phyloP scores from a whole-genome alignment of 2,329 filamentous ascomycete species.

The Macroventuria anomochaeta region DNA sequence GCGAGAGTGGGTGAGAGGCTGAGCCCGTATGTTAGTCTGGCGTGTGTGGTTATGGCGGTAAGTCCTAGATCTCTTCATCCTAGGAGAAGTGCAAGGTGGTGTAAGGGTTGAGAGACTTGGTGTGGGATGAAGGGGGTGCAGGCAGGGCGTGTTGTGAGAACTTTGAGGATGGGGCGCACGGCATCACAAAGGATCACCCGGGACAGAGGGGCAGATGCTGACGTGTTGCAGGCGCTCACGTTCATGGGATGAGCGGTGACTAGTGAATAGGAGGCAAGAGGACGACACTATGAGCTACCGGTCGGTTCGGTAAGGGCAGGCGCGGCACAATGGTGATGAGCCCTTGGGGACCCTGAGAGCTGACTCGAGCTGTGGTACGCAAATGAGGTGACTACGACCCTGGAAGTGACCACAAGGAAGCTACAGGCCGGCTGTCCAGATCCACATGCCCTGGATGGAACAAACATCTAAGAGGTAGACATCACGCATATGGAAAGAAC shows the following conservation, averaged over 20 bases:
- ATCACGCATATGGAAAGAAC: not conserved
- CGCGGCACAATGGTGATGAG: not conserved
- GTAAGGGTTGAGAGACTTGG: not conserved
- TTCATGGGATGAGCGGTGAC: conserved; percentile 31
- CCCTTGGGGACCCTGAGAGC: not conserved
- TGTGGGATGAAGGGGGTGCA: not conserved
- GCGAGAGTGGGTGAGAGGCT: conserved; percentile 90
- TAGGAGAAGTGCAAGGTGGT: no score
- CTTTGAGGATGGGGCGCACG: not conserved
- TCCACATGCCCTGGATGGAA: not conserved
- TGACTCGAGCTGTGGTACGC: not conserved
- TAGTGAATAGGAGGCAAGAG: not conserved
- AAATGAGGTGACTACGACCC: not conserved
- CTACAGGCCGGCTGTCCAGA: not conserved
- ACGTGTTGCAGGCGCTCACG: conserved; percentile 32
- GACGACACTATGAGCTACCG: not conserved
- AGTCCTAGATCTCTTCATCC: conserved; percentile 14
- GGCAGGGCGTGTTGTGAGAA: not conserved
- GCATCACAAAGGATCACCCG: not conserved
- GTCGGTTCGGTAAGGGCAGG: conserved; percentile 10
- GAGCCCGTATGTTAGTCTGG: conserved; percentile 94
- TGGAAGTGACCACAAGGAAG: not conserved
- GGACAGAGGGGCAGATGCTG: not conserved
- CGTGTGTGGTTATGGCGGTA: conserved; percentile 93
- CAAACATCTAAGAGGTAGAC: not conserved